Evolutionary conservation across 352 stramenopile species (phyloP), one percentile per base, ranked within the genome.

Genomic region (Chrysophaeum taylorii): DNA sequence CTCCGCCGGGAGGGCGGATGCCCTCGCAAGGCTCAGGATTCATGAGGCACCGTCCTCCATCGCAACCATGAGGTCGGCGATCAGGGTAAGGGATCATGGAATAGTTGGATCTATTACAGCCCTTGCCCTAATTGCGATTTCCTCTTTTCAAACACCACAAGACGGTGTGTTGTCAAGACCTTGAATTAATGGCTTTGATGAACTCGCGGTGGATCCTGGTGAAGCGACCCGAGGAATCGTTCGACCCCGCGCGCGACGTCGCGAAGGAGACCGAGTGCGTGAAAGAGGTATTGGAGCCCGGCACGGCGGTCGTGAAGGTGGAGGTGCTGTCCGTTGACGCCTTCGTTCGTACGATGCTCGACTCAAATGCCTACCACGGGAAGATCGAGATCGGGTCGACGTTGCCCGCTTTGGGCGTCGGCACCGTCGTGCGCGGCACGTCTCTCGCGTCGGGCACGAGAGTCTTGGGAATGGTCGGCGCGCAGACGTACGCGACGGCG

Each of bases 341-440:
- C 12, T 80, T 80, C 71, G 36, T 80, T n/a, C 64, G 75, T 21
- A 80, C 75, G 29, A 75, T 76, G 50, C 52, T 78, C 16, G 75
- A 80, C 39, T 64, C 64, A 52, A 29, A 73, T n/a, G 73, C 75
- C 37, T 78, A 74, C 62, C 75, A 80, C 71, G 73, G 73, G 15
- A 39, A 29, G 0, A 21, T 78, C 7, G 25, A 69, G 16, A 23
- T 78, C 9, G 73, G 64, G 31, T 21, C 37, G 5, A 67, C 73
- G 9, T 53, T 80, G 0, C 69, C 73, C 27, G 75, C 75, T 2
- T 14, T 76, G 0, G 75, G 75, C 37, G 73, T 76, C 53, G 75
- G 75, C 2, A 75, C 35, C 14, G 64, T 79, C 0, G 31, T 76
- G n/a, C n/a, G n/a, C n/a, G 5, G 48, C 48, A 60, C 48, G 25